Base-by-base conservation (phyloP, 2,329 filamentous ascomycete species). In the Claviceps paspali region DNA sequence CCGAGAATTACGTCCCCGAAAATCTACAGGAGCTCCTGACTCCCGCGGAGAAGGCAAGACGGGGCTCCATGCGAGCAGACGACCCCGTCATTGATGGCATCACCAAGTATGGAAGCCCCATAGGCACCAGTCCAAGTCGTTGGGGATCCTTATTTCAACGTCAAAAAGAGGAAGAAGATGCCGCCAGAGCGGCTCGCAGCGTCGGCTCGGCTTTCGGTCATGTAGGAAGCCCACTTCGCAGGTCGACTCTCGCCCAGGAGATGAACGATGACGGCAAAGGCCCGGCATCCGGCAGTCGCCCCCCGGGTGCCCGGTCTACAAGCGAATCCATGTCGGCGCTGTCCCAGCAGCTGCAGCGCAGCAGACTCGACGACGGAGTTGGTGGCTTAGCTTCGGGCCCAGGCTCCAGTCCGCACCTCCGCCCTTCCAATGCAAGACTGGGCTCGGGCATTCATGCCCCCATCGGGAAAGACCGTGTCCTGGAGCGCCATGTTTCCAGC, bases 1-100 rank as follows among this genome's bases (percentile, higher is more conserved):
- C 58, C 19, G 58, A 61, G 37, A 61, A 61, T 33, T 83, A 91
- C 49, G 67, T 96, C 8, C 91, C 88, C 0, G 81, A 73, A 42
- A 70, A 75, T 40, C 60, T 79, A 26, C 73, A 76, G 47, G 76
- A 80, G 42, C 62, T 81, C 11, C 57, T 81, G 46, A 81, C 76
- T 3, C 74, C 76, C 1, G 72, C 73, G 11, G 76, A 81, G 50
- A 79, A 79, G 53, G 76, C 74, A 9, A 64, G 76, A 9, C 62
- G 76, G 34, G 74, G 75, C 10, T 42, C 76, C 2, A 59, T 70
- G 42, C 64, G 68, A 35, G 66, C 61, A 36, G 72, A 75, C n/a
- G 69, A 74, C 21, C 51, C 53, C 12, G 56, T 56, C 26, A 53
- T 63, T 41, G 62, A 66, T 6, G 62, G 65, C 19, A 51, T 65